These are phyloP conservation scores for Tylopilus sp. DNA, from an alignment of 768 basidiomycete species.

Conservation along the genomic window DNA sequence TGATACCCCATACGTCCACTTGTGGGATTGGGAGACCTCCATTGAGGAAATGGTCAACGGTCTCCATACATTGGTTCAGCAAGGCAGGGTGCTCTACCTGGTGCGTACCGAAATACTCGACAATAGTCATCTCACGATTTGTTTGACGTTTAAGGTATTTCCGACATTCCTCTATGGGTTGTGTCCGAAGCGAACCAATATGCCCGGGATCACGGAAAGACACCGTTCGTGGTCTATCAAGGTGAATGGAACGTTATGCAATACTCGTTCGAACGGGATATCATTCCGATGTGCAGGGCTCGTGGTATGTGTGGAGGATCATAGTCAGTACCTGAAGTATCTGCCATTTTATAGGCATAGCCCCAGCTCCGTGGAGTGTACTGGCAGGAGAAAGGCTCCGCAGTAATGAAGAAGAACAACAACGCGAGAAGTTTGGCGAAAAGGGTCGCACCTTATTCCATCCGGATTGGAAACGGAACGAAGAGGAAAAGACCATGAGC, in stretches of 20 bases:
- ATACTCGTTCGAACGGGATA: conserved; percentile 42
- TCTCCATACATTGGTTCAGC: conserved; percentile 40
- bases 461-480: conserved; percentile 34
- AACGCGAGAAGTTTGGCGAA: conserved; percentile 22
- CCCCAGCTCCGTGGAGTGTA: conserved; percentile 37
- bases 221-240: conserved; percentile 46
- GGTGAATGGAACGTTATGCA: conserved; percentile 32
- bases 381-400: conserved; percentile 35
- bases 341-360: conserved; percentile 14
- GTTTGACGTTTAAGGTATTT: conserved; percentile 20
- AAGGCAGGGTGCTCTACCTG: conserved; percentile 45
- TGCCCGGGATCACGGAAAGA: conserved; percentile 44
- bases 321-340: too few species aligned
- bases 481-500: conserved; percentile 33
- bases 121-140: neutral
- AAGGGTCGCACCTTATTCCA: neutral
- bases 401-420: conserved; percentile 30
- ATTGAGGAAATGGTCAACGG: conserved; percentile 45
- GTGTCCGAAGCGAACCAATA: conserved; percentile 49
- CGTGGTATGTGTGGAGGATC: conserved; percentile 9
- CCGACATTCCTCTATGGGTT: conserved; percentile 47
- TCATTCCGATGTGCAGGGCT: conserved; percentile 34
- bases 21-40: conserved; percentile 45
- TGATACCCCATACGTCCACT: conserved; percentile 55
- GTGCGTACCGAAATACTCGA: neutral